phyloP scores from a whole-genome alignment of 2,329 filamentous ascomycete genomes.

The Aspergillus pseudotamarii region DNA sequence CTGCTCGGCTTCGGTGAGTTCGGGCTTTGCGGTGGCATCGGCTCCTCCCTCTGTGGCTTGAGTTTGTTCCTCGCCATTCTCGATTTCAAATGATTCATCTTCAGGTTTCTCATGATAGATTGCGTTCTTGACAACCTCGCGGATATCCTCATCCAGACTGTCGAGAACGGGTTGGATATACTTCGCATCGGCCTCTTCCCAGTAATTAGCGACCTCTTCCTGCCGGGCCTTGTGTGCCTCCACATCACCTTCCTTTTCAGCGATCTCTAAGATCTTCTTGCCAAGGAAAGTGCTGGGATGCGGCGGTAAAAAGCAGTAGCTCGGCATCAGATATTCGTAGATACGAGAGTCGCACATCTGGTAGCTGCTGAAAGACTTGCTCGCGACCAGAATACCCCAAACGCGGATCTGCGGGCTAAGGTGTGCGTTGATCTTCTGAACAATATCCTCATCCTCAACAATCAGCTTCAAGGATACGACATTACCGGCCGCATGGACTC shows the following conservation, averaged over 20 bases:
- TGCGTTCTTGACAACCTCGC: constrained; percentile 43
- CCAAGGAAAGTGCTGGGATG: constrained; percentile 86
- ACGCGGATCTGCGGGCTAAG: constrained; percentile 88
- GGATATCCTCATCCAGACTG: constrained; percentile 44
- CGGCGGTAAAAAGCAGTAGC: constrained; percentile 87
- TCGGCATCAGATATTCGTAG: constrained; percentile 97
- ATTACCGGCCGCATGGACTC: constrained; percentile 93
- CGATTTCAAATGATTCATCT: constrained; percentile 14
- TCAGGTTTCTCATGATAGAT: constrained; percentile 42
- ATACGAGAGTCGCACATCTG: constrained; percentile 91
- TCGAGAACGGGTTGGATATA: constrained; percentile 71
- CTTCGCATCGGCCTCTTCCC: constrained; percentile 79
- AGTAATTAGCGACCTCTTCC: constrained; percentile 78
- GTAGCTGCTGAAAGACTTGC: constrained; percentile 91
- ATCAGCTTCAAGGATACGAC: constrained; percentile 95
- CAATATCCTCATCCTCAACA: constrained; percentile 83
- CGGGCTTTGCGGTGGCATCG: constrained; percentile 12
- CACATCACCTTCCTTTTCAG: constrained; percentile 71
- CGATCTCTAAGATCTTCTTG: constrained; percentile 76
- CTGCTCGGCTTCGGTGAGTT: constrained; percentile 21
- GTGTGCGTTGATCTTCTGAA: constrained; percentile 86
- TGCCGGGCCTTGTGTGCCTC: constrained; percentile 71
- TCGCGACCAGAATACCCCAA: constrained; percentile 90
- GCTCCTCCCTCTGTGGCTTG: constrained; percentile 10
- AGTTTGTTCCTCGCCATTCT: neutral